These are phyloP conservation scores for Cordyceps militaris DNA, from an alignment of 2,329 filamentous ascomycete species.

Conservation along the genomic window DNA sequence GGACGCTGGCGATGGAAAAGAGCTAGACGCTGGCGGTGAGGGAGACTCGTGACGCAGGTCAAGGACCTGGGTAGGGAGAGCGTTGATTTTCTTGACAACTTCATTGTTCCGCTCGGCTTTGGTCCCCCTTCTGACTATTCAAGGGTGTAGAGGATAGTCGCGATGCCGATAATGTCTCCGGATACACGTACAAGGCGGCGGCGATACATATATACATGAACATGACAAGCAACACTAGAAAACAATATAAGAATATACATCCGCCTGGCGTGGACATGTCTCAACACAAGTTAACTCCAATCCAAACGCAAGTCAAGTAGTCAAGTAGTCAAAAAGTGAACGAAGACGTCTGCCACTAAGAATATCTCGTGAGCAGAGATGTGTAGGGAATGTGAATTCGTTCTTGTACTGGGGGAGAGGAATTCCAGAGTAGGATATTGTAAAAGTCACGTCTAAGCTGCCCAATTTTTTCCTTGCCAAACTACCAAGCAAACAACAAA, in stretches of 20 bases:
- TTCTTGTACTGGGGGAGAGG: background rate
- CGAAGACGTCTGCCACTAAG: too few relatives aligned
- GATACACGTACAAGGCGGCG: background rate
- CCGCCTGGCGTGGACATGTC: background rate
- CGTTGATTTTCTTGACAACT: too few relatives aligned
- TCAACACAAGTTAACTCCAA: background rate
- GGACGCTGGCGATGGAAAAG: background rate
- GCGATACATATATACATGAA: background rate
- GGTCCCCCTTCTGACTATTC: too few relatives aligned
- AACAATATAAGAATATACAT: background rate
- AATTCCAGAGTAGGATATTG: background rate
- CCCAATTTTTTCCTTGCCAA: background rate
- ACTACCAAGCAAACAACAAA: background rate
- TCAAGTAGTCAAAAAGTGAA: too few relatives aligned
- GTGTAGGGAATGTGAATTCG: too few relatives aligned
- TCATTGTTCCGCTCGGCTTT: too few relatives aligned
- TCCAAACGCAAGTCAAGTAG: too few relatives aligned
- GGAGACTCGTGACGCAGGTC: background rate
- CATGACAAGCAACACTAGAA: background rate
- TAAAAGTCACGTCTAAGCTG: background rate
- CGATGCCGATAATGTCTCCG: background rate
- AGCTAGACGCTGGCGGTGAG: background rate
- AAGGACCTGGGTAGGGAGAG: too few relatives aligned
- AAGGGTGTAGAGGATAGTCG: background rate
- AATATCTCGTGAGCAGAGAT: too few relatives aligned